phyloP scores from a whole-genome alignment of 306 rosid genomes.

The Benincasa hispida region DNA sequence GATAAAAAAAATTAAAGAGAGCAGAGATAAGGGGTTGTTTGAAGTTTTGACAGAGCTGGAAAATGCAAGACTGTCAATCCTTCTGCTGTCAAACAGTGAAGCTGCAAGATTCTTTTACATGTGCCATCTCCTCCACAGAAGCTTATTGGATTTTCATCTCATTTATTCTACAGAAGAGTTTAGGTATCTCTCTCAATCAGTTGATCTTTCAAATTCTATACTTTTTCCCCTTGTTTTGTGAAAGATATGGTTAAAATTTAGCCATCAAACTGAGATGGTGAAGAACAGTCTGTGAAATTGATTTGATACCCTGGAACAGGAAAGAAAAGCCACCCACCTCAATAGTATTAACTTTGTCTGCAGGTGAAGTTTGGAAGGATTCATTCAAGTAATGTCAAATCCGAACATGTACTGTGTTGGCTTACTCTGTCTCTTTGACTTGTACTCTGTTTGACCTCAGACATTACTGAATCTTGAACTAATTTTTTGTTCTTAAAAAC shows the following conservation, averaged over 20 bases:
- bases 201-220: not conserved
- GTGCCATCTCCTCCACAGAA: not conserved
- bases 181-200: not conserved
- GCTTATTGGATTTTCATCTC: not conserved
- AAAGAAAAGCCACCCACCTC: not conserved
- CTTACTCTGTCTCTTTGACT: not conserved
- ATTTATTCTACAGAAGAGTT: not conserved
- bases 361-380: not conserved
- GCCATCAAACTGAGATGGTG: not conserved
- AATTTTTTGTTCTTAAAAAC: not conserved
- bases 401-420: not conserved
- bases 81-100: constrained; percentile 4
- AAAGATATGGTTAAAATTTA: not conserved
- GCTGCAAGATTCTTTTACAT: constrained; percentile 5
- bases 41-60: not conserved
- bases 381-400: not conserved
- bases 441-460: not conserved
- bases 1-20: not conserved
- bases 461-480: not conserved
- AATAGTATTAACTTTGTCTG: not conserved
- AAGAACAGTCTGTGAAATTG: not conserved
- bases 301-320: not conserved
- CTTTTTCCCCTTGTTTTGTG: not conserved
- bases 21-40: not conserved
- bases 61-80: not conserved